Conservation (phyloP, 768 basidiomycete genomes). For the Cystofilobasidium bisporidii region DNA sequence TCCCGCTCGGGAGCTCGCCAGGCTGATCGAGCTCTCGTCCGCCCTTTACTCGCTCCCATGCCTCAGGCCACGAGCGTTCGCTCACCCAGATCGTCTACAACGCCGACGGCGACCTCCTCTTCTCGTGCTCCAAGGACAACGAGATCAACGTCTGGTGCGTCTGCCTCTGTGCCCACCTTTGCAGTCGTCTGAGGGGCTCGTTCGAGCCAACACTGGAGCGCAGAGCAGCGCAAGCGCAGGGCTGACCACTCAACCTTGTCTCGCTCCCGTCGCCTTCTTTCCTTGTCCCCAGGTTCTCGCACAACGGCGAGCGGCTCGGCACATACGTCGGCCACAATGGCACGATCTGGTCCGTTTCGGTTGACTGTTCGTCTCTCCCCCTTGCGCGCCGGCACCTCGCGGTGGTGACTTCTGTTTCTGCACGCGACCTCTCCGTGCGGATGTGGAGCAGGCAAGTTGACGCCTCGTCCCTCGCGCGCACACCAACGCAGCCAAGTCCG, state of each 20-base stretch:
- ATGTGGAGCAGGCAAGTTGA: too few relatives aligned
- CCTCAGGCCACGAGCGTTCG: slow-evolving; percentile 84
- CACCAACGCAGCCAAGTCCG: slow-evolving; percentile 56
- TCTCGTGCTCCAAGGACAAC: slow-evolving; percentile 91
- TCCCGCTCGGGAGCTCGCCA: too few relatives aligned
- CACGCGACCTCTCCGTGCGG: too few relatives aligned
- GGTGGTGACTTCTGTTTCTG: too few relatives aligned
- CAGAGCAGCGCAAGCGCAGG: neutral
- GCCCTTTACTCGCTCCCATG: too few relatives aligned
- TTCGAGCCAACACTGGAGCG: too few relatives aligned
- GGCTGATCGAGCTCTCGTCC: too few relatives aligned
- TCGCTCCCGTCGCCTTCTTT: too few relatives aligned
- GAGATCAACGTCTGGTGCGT: slow-evolving; percentile 87
- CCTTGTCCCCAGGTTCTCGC: slow-evolving; percentile 44
- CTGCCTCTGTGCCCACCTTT: too few relatives aligned
- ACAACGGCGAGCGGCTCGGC: slow-evolving; percentile 93
- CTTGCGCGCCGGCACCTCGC: neutral
- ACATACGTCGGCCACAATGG: slow-evolving; percentile 97
- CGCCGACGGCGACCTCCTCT: slow-evolving; percentile 86
- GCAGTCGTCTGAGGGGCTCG: too few relatives aligned
- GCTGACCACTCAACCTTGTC: neutral
- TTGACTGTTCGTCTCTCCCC: slow-evolving; percentile 62
- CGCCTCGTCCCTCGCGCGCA: neutral
- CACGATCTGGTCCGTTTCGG: slow-evolving; percentile 89
- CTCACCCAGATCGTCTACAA: slow-evolving; percentile 98